Evolutionary conservation across 2,329 filamentous ascomycete species (phyloP).

Genomic region (Elsinoe batatas): DNA sequence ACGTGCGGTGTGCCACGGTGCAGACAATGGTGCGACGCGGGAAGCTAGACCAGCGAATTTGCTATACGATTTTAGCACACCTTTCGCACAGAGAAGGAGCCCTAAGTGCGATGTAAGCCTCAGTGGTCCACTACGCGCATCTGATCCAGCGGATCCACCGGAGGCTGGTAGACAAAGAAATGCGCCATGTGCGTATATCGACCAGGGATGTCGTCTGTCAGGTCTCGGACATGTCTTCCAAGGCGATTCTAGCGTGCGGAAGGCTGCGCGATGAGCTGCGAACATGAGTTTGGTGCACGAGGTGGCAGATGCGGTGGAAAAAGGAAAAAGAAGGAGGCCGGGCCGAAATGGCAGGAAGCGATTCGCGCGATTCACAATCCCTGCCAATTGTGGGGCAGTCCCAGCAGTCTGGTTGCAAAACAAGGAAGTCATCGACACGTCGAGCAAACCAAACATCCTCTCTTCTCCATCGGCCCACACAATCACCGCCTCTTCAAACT

Average conservation of each 20-base stretch:
- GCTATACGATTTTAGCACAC: not conserved
- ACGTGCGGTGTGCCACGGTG: conserved; percentile 5
- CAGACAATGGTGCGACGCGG: conserved; percentile 4
- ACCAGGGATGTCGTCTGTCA: not conserved
- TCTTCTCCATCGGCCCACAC: conserved; percentile 2
- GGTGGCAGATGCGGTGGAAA: not conserved
- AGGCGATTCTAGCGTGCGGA: not conserved
- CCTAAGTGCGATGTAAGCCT: not conserved
- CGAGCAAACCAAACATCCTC: not conserved
- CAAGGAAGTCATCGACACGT: conserved; percentile 9
- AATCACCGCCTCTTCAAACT: not conserved
- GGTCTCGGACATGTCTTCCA: not conserved
- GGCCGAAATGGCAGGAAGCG: not conserved
- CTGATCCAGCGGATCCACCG: conserved; percentile 6
- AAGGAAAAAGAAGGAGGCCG: not conserved
- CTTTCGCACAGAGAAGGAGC: not conserved
- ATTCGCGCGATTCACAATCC: not conserved
- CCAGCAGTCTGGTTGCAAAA: conserved; percentile 6
- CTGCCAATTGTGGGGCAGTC: conserved; percentile 2
- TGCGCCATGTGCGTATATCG: conserved; percentile 9
- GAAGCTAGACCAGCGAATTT: not conserved
- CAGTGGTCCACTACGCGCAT: not conserved
- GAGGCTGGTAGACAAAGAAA: conserved; percentile 2
- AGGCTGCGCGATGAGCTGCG: conserved; percentile 3
- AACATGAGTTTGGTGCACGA: not conserved